Evolutionary conservation across 768 basidiomycete genomes (phyloP).

Genomic region (Leccinum pellstonianum): DNA sequence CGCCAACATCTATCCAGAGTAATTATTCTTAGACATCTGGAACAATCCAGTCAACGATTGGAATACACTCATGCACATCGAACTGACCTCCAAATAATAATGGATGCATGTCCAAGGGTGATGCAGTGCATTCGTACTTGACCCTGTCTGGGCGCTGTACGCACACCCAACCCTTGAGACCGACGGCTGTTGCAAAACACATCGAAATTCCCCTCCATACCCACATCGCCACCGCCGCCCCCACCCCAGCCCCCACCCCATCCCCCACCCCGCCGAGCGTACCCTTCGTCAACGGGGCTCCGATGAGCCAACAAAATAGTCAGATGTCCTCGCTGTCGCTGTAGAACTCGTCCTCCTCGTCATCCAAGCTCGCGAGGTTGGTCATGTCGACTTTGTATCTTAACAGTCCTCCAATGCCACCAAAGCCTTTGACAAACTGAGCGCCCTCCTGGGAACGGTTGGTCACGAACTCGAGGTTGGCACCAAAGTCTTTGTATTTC

Average conservation of each 20-base stretch:
- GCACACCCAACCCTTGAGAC: constrained; percentile 1
- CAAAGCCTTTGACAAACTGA: constrained; percentile 98
- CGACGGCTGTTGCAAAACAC: constrained; percentile 8
- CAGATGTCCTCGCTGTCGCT: constrained; percentile 73
- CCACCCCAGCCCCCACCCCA: not conserved
- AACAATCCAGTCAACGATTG: constrained; percentile 5
- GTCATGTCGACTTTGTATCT: constrained; percentile 98
- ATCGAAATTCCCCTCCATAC: constrained; percentile 3
- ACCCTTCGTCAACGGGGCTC: constrained; percentile 67
- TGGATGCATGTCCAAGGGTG: constrained; percentile 10
- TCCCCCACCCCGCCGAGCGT: constrained; percentile 68
- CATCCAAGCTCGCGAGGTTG: constrained; percentile 70
- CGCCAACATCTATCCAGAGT: constrained; percentile 17
- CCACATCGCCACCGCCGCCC: constrained; percentile 3
- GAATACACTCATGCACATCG: not conserved
- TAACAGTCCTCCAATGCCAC: constrained; percentile 93
- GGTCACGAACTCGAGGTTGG: constrained; percentile 93
- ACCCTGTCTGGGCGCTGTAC: constrained; percentile 11
- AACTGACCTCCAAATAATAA: constrained; percentile 24
- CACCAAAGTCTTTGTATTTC: constrained; percentile 97
- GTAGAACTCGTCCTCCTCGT: constrained; percentile 85
- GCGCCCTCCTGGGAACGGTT: constrained; percentile 96
- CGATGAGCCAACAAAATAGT: constrained; percentile 83
- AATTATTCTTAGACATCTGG: constrained; percentile 10
- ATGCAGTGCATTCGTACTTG: constrained; percentile 7